Evolutionary conservation across 306 rosid species (phyloP), one percentile per base, ranked within the genome.

Genomic region (Gillenia trifoliata): DNA sequence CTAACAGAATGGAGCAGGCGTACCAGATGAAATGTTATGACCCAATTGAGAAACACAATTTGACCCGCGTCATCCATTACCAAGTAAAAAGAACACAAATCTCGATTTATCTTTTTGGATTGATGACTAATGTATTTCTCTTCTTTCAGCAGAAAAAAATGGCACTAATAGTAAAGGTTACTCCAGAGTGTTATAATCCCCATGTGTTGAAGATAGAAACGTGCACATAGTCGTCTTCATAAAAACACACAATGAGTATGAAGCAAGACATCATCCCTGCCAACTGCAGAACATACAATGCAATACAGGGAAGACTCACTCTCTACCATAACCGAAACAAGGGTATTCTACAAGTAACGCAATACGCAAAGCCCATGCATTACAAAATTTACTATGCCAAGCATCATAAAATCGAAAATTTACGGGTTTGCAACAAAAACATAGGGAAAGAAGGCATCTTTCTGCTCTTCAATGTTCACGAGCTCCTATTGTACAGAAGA

Each of bases 91-190:
- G 52, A 66, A 16, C 70, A 38, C 6, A 2, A 5, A 38, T 40
- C 70, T 45, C 20, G 52, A 45, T 45, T 45, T 45, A 45, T 19
- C 52, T 1, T 15, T 45, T 45, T 15, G 52, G 52, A 45, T 13
- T 45, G 20, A 45, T 45, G 52, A 45, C 20, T 1, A 4, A 15
- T 15, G 52, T 16, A 10, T 11, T 10, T 61, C 22, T 29, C n/a
- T 61, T 61, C 66, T 61, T 61, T 61, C 66, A 61, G 40, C 66
- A 61, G 66, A 45, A 61, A 45, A 61, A 61, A 29, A 9, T 29
- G 38, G 40, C 28, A 13, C 1, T 16, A 3, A 61, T 7, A 29
- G 33, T 15, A 55, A n/a, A 25, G 61, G 6, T 55, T 55, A 26
- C 33, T 59, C 34, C 64, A 20, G 17, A 50, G 22, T 49, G 22